Conservation (phyloP, 2,329 filamentous ascomycete genomes). For the Botrytis aclada region DNA sequence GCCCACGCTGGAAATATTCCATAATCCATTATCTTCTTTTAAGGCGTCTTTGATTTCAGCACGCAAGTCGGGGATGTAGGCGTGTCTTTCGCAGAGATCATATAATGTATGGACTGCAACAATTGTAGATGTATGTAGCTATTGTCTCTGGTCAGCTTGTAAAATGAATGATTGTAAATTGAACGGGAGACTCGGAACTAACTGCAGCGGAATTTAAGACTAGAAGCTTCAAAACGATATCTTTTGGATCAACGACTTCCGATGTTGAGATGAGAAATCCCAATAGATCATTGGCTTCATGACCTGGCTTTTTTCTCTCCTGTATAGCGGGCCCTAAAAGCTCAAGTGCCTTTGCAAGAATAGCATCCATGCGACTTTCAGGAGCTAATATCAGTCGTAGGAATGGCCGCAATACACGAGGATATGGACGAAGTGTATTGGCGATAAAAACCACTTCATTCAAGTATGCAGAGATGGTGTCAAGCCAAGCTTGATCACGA, state of each 20-base stretch:
- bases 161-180: background rate
- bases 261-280: background rate
- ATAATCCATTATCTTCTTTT: constrained; percentile 26
- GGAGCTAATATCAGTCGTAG: background rate
- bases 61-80: constrained; percentile 39
- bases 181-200: background rate
- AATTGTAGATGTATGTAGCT: constrained; percentile 42
- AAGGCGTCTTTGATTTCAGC: constrained; percentile 33
- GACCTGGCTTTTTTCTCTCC: background rate
- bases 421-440: background rate
- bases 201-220: constrained; percentile 1
- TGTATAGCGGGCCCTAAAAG: constrained; percentile 1
- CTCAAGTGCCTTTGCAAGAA: background rate
- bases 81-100: constrained; percentile 49
- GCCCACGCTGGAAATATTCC: background rate
- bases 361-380: constrained; percentile 10
- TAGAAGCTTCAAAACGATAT: constrained; percentile 5
- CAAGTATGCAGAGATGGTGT: constrained; percentile 7
- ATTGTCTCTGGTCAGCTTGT: background rate
- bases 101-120: constrained; percentile 49
- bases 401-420: background rate
- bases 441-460: background rate
- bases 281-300: constrained; percentile 5
- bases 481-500: constrained; percentile 31
- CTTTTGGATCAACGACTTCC: background rate